Evolutionary conservation across 2,329 filamentous ascomycete genomes (phyloP), one percentile per base, ranked within the genome.

Genomic region (Cladosporium sp.): DNA sequence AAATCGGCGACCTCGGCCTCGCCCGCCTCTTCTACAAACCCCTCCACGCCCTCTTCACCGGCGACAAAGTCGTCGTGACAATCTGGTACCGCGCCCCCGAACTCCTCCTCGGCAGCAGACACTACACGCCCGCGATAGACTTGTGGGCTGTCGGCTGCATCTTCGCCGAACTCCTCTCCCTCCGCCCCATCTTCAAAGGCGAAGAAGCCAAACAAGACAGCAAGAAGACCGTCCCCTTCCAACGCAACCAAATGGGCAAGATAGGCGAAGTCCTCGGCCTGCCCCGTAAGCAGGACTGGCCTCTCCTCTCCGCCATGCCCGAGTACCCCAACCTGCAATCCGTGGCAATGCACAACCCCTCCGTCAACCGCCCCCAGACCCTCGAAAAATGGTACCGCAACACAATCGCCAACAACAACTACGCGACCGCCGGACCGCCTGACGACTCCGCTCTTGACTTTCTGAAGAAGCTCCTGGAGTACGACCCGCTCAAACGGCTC

Each of bases 1-100:
- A 93, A 66, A 95, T 98, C 57, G 93, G 93, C 35, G 93, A 98
- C 68, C 73, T 98, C 35, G 93, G 93, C 2, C 79, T 98, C 1
- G 93, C 93, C 7, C 84, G 93, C 15, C 77, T 96, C 2, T 97
- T 97, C 69, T 86, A 93, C 72, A 96, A 97, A 65, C 93, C 93
- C 0, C 74, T 97, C 1, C 89, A 95, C 62, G 88, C 88, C 0
- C 79, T 98, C 1, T 98, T 93, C 69, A 87, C 83, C 15, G 93
- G 93, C 46, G 93, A 98, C 61, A 98, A 98, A 67, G 93, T 98
- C 2, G 93, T 98, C 46, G 93, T 98, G 12, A 98, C 93, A 0
- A 98, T 98, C 55, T 98, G 93, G 93, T 98, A 98, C 63, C 88
- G 93, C 18, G 93, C 93, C 0, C 93, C 93, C 0, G 93, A 98